Evolutionary conservation across 352 stramenopile species (phyloP).

Genomic region (Pythium volutum): DNA sequence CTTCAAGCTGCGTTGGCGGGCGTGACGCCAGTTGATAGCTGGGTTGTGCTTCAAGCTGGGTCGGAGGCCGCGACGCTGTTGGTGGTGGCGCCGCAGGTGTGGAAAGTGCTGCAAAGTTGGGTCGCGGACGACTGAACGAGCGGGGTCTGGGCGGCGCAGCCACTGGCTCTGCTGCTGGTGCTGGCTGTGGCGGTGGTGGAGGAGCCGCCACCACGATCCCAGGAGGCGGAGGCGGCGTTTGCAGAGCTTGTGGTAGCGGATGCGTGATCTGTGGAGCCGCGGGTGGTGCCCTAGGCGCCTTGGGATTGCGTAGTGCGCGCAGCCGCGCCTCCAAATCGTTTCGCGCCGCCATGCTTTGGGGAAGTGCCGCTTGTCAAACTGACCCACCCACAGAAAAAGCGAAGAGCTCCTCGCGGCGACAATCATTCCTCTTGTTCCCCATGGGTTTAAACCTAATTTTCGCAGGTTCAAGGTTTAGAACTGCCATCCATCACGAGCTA

Average conservation of each 20-base stretch:
- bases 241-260: background rate
- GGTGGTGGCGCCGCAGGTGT: background rate
- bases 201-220: background rate
- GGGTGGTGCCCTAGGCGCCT: background rate
- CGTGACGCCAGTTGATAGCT: background rate
- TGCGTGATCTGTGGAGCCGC: conserved; percentile 8
- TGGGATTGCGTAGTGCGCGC: conserved; percentile 41
- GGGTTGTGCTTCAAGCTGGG: background rate
- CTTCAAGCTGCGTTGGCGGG: background rate
- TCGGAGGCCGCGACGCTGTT: conserved; percentile 1
- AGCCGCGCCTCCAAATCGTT: conserved; percentile 63
- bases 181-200: background rate
- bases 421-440: conserved; percentile 5
- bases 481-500: background rate
- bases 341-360: conserved; percentile 29
- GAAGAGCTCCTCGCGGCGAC: conserved; percentile 6
- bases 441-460: conserved; percentile 18
- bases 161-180: background rate
- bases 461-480: conserved; percentile 10
- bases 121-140: conserved; percentile 10
- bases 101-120: conserved; percentile 20
- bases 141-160: conserved; percentile 1
- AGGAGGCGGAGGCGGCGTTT: background rate
- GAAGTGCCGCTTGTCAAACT: background rate
- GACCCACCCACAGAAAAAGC: background rate